Base-by-base conservation (phyloP, 306 rosid genomes). In the Ceratonia siliqua region DNA sequence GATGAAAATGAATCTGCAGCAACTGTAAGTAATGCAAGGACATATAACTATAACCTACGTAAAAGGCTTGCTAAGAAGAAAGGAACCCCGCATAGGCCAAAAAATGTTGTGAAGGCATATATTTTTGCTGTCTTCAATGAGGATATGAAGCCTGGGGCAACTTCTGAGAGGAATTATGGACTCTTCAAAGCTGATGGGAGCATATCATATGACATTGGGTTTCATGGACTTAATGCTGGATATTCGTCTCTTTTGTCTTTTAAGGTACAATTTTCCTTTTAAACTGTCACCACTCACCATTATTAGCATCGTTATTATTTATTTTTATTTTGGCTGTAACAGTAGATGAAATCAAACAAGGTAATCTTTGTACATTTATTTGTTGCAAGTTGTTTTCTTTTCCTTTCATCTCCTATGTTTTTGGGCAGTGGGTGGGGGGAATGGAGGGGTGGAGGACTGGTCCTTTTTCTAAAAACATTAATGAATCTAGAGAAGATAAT, bases 21-120 rank as follows among this genome's bases (percentile, higher is more conserved):
- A 39, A 92, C 89, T 11, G 30, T 11, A 15, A 81, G 53, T 74
- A 90, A 94, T 78, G 98, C 98, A 0, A 88, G 91, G 89, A 92
- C 91, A 2, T 94, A 90, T 76, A 92, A 94, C 78, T 92, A 88
- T 79, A 94, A 94, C 72, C 81, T 94, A 41, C 87, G 98, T 45
- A 94, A 94, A 75, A 86, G 99, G 81, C 90, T 94, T 59, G 99
- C 99, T 0, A 90, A 90, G 87, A 90, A 38, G 85, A 94, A 92
- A 85, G 99, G 97, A 74, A 94, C 99, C 62, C 99, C 99, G 3
- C 85, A 86, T 53, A 89, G 98, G 72, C 99, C 98, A 36, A 85
- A 89, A 76, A 85, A 43, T 79, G 82, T 83, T 25, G 78, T 94
- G 80, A 94, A 90, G 87, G 99, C 92, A 8, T 94, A 92, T 52